Conservation (phyloP, 2,329 filamentous ascomycete species). For the Epichloe hybrida region DNA sequence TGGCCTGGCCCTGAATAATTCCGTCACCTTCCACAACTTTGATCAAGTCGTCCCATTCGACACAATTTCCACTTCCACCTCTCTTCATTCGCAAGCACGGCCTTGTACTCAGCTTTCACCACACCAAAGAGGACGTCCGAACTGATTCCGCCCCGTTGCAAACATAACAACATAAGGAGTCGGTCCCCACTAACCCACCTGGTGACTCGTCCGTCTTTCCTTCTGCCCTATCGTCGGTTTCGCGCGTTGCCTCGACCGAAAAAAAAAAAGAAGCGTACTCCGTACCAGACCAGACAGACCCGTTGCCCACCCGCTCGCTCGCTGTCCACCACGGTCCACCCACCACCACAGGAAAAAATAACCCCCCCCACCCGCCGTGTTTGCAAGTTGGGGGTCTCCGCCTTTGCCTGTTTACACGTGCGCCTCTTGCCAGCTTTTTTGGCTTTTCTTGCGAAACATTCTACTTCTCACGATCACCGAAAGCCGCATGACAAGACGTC, state of each 20-base stretch:
- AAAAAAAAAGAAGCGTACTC: background rate
- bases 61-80: background rate
- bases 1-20: background rate
- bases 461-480: conserved; percentile 9
- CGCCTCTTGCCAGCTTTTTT: conserved; percentile 3
- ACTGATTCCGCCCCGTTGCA: background rate
- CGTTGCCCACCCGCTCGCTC: background rate
- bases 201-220: background rate
- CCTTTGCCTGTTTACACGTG: conserved; percentile 7
- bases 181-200: background rate
- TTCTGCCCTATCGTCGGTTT: background rate
- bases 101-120: too few relatives aligned
- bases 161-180: too few relatives aligned
- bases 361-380: conserved; percentile 4
- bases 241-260: background rate
- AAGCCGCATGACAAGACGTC: conserved; percentile 25
- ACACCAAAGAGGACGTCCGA: too few relatives aligned
- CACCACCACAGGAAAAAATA: background rate
- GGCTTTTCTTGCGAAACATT: conserved; percentile 4
- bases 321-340: background rate
- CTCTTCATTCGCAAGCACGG: background rate
- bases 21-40: background rate
- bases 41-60: background rate
- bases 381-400: conserved; percentile 4
- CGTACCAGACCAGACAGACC: background rate